Base-by-base conservation (phyloP, 495 filamentous ascomycete genomes). In the Bacidia rubella region DNA sequence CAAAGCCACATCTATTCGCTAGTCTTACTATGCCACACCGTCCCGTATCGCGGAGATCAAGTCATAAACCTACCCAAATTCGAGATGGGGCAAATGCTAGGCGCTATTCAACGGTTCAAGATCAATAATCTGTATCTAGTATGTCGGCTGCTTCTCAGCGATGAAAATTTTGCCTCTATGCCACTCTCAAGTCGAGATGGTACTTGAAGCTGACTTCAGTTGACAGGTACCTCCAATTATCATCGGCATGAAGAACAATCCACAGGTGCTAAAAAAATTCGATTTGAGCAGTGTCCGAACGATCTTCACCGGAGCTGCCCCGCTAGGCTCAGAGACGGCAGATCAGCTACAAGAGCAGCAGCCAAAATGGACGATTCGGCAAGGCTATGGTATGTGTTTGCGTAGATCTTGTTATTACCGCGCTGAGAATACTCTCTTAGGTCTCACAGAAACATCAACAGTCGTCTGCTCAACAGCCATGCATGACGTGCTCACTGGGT, bases 1-100 rank as follows among this genome's bases (percentile, higher is more conserved):
- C 77, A 90, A 54, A 86, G 80, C 53, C 89, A 95, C 64, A 95
- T 95, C 54, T 95, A 94, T 61, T 78, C 78, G 2, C 68, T 95
- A 25, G 81, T 92, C 10, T 83, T 90, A 1, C 80, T 88, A 29
- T 81, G 76, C 43, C 86, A 87, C 59, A 69, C 73, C 0, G 74
- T 73, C 11, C 66, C 77, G 3, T 93, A 83, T 58, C 78, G 86
- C 39, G 89, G 89, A 17, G 87, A 94, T 54, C 77, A 81, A 47
- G 69, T 82, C 2, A 77, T 94, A 55, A 74, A 89, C n/a, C 71
- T 95, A 39, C 89, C 89, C 17, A 88, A 83, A 58, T 95, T 93
- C 56, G 88, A 94, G 49, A 68, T 94, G 29, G 68, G 70, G 21
- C 65, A 73, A 0, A 80, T 76, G 22, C 69, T 95, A 29, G 63